Evolutionary conservation across 2,329 filamentous ascomycete species (phyloP).

Genomic region (Penicillium sp.): DNA sequence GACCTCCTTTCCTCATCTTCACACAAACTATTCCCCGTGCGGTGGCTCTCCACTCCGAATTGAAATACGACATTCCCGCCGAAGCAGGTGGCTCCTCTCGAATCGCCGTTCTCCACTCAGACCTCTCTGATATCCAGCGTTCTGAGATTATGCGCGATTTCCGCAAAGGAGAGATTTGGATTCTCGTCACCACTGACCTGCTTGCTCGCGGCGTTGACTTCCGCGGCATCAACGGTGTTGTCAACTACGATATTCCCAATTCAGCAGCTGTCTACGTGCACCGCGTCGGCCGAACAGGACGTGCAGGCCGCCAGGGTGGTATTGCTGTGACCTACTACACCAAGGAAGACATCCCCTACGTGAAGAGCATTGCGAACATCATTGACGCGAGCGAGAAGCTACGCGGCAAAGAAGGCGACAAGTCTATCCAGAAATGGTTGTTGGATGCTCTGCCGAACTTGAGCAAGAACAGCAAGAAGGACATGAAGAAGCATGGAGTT

Average conservation of each 20-base stretch:
- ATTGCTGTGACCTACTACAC: constrained; percentile 94
- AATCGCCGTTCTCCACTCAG: constrained; percentile 87
- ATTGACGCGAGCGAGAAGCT: constrained; percentile 81
- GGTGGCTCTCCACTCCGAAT: constrained; percentile 80
- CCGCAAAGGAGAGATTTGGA: constrained; percentile 89
- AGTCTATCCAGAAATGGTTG: constrained; percentile 78
- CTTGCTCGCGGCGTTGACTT: constrained; percentile 93
- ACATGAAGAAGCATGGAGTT: constrained; percentile 78
- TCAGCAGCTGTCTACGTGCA: constrained; percentile 90
- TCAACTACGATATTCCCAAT: constrained; percentile 97
- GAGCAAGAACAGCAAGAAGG: constrained; percentile 80
- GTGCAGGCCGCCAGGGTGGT: constrained; percentile 83
- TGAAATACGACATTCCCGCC: constrained; percentile 90
- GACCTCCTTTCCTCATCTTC: constrained; percentile 91
- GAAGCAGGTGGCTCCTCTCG: constrained; percentile 82
- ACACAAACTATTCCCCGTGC: constrained; percentile 94
- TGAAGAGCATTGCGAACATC: constrained; percentile 91
- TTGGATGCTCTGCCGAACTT: constrained; percentile 83
- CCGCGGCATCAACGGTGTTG: constrained; percentile 88
- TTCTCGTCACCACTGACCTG: constrained; percentile 93
- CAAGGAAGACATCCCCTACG: constrained; percentile 85
- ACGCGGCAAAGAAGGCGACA: constrained; percentile 50
- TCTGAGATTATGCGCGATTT: constrained; percentile 85
- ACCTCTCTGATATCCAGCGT: constrained; percentile 74
- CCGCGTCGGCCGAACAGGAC: constrained; percentile 85